Evolutionary conservation across 768 basidiomycete species (phyloP), one percentile per base, ranked within the genome.

Genomic region (Cyclocybe cylindracea): DNA sequence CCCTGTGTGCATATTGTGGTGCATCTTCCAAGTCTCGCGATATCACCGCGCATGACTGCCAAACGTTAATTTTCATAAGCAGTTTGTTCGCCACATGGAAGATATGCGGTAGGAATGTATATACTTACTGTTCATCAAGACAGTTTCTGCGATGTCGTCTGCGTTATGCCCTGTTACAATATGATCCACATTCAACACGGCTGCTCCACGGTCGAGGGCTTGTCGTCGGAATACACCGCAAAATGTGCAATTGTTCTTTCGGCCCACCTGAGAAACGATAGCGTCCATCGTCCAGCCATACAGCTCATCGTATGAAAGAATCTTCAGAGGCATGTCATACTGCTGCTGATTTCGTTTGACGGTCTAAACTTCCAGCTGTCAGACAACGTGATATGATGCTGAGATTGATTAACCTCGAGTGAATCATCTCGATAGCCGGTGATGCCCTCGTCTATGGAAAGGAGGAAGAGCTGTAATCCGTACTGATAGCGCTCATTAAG

Each of bases 261-360:
- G 85, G 32, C 97, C 97, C 19, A 98, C 84, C 68, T 95, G 86
- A n/a, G 86, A 79, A 41, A 99, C 96, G 50, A 99, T 91, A 11
- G 84, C 80, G 61, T 99, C 97, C 96, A 99, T 99, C 2, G 96
- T 98, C 96, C 97, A 98, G 13, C 97, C 97, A 60, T 98, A 99
- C 5, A 98, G 79, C 61, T 98, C 95, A 55, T 93, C 86, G 57
- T 99, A 99, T 1, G 91, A 92, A 19, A 98, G 78, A 50, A 99
- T 98, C 74, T 96, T 97, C 36, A 99, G 82, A 0, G 96, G 95
- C 70, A 98, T 87, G 41, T 86, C 80, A 65, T 99, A 98, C 70
- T 99, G 95, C 52, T 89, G 78, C 61, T 97, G 93, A 68, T 99
- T 99, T 38, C 94, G 83, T 70, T 98, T 98, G 38, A 99, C 97